Evolutionary conservation across 768 basidiomycete species (phyloP).

Genomic region (Mycena indigotica): DNA sequence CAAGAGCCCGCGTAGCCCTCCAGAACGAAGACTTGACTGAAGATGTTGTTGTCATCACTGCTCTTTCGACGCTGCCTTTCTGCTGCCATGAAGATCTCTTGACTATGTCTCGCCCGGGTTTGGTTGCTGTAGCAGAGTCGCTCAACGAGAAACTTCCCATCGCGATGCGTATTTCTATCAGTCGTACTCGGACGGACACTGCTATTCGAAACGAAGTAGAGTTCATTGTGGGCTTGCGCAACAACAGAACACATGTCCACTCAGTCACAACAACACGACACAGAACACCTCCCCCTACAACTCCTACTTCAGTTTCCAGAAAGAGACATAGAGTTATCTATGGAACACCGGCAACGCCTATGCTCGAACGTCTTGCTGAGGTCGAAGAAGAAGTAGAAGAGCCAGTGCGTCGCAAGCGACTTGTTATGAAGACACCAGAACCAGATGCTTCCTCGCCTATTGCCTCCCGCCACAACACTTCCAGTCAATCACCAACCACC

Average conservation of each 20-base stretch:
- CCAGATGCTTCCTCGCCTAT: constrained; percentile 2
- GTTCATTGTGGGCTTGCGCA: constrained; percentile 57
- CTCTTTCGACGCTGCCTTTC: constrained; percentile 61
- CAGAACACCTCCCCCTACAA: neutral
- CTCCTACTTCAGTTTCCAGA: neutral
- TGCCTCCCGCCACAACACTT: constrained; percentile 1
- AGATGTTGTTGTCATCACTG: constrained; percentile 64
- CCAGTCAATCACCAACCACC: constrained; percentile 11
- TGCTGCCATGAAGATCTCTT: constrained; percentile 76
- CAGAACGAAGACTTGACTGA: constrained; percentile 57
- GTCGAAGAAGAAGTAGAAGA: constrained; percentile 20
- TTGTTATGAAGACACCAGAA: neutral
- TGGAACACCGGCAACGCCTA: constrained; percentile 20
- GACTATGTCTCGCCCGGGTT: constrained; percentile 57
- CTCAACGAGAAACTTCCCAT: constrained; percentile 62
- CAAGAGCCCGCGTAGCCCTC: constrained; percentile 29
- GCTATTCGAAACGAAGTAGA: constrained; percentile 61
- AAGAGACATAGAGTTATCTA: constrained; percentile 13
- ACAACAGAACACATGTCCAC: constrained; percentile 23
- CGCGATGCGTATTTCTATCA: constrained; percentile 50
- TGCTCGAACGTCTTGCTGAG: constrained; percentile 17
- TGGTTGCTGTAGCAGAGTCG: constrained; percentile 52
- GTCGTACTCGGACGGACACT: constrained; percentile 38
- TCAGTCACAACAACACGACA: constrained; percentile 14
- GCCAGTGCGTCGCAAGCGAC: constrained; percentile 4